These are phyloP conservation scores for Collybia sp. DNA, from an alignment of 768 basidiomycete species.

Conservation along the genomic window DNA sequence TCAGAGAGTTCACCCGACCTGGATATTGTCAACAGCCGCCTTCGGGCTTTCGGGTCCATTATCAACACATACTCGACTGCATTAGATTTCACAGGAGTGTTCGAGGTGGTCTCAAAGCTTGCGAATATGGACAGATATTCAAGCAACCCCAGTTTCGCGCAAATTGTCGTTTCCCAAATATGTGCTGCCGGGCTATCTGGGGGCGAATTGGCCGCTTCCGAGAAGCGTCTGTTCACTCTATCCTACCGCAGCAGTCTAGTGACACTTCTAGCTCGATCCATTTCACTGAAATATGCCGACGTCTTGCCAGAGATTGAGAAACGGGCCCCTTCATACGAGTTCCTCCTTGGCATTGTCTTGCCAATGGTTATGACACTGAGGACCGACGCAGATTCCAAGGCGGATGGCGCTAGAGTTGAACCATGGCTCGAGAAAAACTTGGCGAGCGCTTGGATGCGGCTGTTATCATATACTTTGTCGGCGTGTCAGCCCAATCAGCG, in stretches of 20 bases:
- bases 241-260: constrained; percentile 37
- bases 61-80: constrained; percentile 41
- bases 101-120: constrained; percentile 45
- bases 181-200: constrained; percentile 41
- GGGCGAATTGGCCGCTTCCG: constrained; percentile 39
- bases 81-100: constrained; percentile 56
- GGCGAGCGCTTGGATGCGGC: constrained; percentile 53
- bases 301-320: constrained; percentile 54
- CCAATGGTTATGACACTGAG: constrained; percentile 55
- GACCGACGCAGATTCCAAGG: constrained; percentile 38
- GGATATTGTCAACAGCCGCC: constrained; percentile 47
- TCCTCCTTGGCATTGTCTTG: constrained; percentile 59
- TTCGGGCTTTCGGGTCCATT: constrained; percentile 53
- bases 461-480: constrained; percentile 54
- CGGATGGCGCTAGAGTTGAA: constrained; percentile 37
- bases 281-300: constrained; percentile 47
- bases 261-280: constrained; percentile 34
- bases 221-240: constrained; percentile 32
- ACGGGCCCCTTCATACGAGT: constrained; percentile 49
- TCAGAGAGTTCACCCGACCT: constrained; percentile 36
- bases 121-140: constrained; percentile 39
- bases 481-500: constrained; percentile 36
- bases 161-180: constrained; percentile 39
- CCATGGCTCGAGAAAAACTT: constrained; percentile 41
- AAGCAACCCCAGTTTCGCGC: constrained; percentile 47